Evolutionary conservation across 2,329 filamentous ascomycete genomes (phyloP).

Genomic region (Canariomyces notabilis): DNA sequence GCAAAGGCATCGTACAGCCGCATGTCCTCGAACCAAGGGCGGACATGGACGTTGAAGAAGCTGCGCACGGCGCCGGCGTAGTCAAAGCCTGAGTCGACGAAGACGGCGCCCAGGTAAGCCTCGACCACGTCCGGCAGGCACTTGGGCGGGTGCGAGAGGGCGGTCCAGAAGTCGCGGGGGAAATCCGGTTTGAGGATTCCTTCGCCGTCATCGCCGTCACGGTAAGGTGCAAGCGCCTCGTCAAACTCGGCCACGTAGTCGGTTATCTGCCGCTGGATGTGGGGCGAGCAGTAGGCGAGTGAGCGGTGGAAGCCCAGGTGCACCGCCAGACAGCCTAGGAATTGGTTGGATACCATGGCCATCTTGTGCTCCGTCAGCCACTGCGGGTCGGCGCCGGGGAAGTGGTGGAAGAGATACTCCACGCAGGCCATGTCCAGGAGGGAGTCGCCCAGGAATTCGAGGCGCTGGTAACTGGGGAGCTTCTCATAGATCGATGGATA

Average conservation of each 20-base stretch:
- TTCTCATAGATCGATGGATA: conserved; percentile 68
- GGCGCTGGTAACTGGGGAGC: conserved; percentile 82
- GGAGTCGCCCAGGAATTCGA: conserved; percentile 89
- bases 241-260: conserved; percentile 56
- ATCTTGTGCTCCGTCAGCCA: conserved; percentile 99
- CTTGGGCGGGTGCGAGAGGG: conserved; percentile 62
- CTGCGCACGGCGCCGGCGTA: conserved; percentile 60
- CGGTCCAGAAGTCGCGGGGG: conserved; percentile 64
- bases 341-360: conserved; percentile 98
- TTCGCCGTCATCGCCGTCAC: conserved; percentile 30
- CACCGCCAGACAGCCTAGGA: conserved; percentile 77
- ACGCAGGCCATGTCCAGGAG: conserved; percentile 83
- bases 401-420: conserved; percentile 71
- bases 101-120: conserved; percentile 82
- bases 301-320: conserved; percentile 72
- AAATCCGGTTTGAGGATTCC: no score
- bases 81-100: conserved; percentile 81
- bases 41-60: conserved; percentile 74
- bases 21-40: conserved; percentile 81
- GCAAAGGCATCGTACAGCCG: conserved; percentile 80
- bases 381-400: conserved; percentile 78
- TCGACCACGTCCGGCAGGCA: conserved; percentile 81
- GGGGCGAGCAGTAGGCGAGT: conserved; percentile 51
- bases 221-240: conserved; percentile 33
- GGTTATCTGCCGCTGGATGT: conserved; percentile 41